phyloP scores from a whole-genome alignment of 208 protist species.

The Wallacemonas sp. region DNA sequence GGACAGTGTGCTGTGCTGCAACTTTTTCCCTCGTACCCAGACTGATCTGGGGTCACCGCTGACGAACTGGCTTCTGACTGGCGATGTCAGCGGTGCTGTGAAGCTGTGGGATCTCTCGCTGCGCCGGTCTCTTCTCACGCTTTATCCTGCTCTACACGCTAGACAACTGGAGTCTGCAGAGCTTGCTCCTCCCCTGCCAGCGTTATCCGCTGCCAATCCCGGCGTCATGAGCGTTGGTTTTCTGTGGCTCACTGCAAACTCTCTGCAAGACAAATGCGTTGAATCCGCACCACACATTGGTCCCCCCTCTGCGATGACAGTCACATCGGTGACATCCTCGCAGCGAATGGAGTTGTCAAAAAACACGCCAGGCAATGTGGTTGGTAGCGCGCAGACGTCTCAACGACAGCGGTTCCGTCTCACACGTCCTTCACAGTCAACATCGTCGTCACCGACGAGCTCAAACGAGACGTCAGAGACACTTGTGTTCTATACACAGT shows the following conservation, averaged over 20 bases:
- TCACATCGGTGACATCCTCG: neutral
- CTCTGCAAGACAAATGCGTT: neutral
- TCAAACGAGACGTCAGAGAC: neutral
- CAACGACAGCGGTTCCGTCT: conserved; percentile 37
- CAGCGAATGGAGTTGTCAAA: neutral
- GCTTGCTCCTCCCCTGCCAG: neutral
- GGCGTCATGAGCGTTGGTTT: conserved; percentile 41
- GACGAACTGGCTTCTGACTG: conserved; percentile 55
- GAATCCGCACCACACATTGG: too few species aligned
- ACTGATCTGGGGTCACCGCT: conserved; percentile 20
- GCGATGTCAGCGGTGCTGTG: conserved; percentile 63
- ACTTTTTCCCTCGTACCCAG: conserved; percentile 34
- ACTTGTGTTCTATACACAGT: conserved; percentile 76
- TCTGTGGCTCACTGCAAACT: conserved; percentile 16
- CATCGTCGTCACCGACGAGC: neutral
- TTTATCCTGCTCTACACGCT: conserved; percentile 31
- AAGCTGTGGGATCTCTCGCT: conserved; percentile 73
- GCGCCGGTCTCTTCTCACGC: conserved; percentile 39
- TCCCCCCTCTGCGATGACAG: too few species aligned
- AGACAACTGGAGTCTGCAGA: neutral
- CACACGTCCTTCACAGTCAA: conserved; percentile 13
- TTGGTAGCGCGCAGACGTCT: neutral
- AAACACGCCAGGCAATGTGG: neutral
- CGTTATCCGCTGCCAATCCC: neutral
- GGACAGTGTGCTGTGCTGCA: conserved; percentile 56